Evolutionary conservation across 768 basidiomycete genomes (phyloP), one percentile per base, ranked within the genome.

Genomic region (Tricholoma matsutake): DNA sequence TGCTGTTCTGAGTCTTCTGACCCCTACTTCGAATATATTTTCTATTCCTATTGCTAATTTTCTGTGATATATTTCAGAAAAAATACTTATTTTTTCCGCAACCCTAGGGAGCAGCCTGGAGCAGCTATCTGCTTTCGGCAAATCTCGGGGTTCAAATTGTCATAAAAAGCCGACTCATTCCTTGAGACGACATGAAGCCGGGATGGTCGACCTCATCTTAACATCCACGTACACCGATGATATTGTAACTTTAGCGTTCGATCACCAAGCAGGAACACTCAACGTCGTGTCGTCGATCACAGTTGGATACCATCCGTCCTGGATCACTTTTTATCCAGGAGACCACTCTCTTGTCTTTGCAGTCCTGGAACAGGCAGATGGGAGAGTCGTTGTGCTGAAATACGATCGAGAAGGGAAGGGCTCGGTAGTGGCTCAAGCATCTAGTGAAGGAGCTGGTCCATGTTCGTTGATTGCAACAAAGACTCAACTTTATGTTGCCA

Each of bases 291-390:
- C 83, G 4, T 63, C 78, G 14, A 66, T 84, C 55, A 68, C 71
- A 8, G 83, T 86, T 35, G 88, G 89, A 28, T 72, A 79, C 64
- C 83, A 85, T 66, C 89, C 92, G 0, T 91, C 91, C 5, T 94
- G 92, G 92, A 79, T 95, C 62, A 81, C 86, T 10, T 73, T 76
- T 6, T 82, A 88, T 67, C 85, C 86, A 0, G 71, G 68, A 0
- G 82, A 88, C 62, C 76, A 73, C 47, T 81, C 83, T 3, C 65
- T 92, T 28, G 76, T 91, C 32, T 87, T 87, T 66, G 76, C 90
- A 10, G 86, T 81, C 0, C 76, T 92, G 18, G 88, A 92, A 65
- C 83, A 87, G 61, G 64, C 78, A 0, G 82, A 89, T n/a, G 92
- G 93, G 13, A 78, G 79, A 70, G 78, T 87, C 25, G 68, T 86